A percentile compares a stretch with the other conserved stretches of the same genome.
Conservation (phyloP, 768 basidiomycete genomes). For the Ramaria sp. region DNA sequence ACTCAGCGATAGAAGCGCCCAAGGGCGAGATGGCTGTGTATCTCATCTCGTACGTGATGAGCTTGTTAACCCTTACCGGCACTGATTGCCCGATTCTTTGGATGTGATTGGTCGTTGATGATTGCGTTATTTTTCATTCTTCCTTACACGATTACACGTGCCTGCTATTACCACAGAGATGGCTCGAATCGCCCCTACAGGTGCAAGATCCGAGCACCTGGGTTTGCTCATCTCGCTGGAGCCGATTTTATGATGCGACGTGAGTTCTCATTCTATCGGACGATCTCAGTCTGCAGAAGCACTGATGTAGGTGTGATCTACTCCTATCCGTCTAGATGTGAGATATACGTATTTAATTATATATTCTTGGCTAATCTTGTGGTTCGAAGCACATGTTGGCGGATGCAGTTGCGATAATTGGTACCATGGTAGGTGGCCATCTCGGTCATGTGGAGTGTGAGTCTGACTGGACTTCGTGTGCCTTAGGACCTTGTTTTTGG, state of each 20-base stretch:
- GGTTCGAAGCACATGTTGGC: constrained; percentile 69
- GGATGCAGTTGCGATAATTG: constrained; percentile 94
- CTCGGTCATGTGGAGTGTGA: constrained; percentile 4
- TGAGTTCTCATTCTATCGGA: constrained; percentile 33
- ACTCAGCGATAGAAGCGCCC: constrained; percentile 94
- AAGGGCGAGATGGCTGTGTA: constrained; percentile 99
- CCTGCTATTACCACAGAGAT: constrained; percentile 43
- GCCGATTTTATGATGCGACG: constrained; percentile 98
- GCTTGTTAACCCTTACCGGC: background rate
- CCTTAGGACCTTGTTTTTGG: constrained; percentile 83
- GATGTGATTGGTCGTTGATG: background rate
- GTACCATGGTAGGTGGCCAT: constrained; percentile 70
- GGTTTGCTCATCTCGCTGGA: constrained; percentile 91
- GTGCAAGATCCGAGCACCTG: constrained; percentile 95
- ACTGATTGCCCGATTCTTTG: background rate
- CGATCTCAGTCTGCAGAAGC: too few species aligned
- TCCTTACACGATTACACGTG: background rate
- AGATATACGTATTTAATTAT: constrained; percentile 11
- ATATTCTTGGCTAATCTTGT: constrained; percentile 25
- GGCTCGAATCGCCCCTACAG: constrained; percentile 93
- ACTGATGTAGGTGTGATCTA: too few species aligned
- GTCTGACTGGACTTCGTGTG: constrained; percentile 6
- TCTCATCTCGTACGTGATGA: constrained; percentile 70
- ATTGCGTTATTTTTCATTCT: background rate
- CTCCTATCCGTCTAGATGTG: constrained; percentile 28